Conservation (phyloP, 2,329 filamentous ascomycete species). For the Cryphonectria radicalis region DNA sequence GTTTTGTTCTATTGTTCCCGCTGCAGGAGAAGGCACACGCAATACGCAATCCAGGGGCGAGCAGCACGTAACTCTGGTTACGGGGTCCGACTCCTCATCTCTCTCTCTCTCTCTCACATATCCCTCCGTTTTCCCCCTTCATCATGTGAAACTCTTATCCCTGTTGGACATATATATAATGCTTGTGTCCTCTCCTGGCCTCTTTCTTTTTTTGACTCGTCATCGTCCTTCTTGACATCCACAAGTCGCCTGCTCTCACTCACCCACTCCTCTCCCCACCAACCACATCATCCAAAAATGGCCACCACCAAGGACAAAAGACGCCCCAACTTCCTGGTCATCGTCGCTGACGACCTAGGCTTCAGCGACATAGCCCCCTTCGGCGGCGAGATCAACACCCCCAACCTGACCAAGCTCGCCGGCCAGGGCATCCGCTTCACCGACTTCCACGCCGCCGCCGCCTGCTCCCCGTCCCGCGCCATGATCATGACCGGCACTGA, state of each 20-base stretch:
- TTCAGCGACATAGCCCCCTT: constrained; percentile 40
- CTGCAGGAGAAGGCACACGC: constrained; percentile 4
- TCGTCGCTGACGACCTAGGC: constrained; percentile 42
- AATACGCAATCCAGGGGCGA: constrained; percentile 20
- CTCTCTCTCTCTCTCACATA: too few species aligned
- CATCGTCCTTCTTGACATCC: background rate
- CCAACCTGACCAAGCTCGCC: constrained; percentile 37
- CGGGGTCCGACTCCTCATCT: constrained; percentile 11
- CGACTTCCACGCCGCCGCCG: constrained; percentile 67
- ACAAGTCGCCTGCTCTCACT: background rate
- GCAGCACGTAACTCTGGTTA: constrained; percentile 15
- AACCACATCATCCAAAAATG: constrained; percentile 10
- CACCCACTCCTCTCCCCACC: background rate
- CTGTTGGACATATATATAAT: background rate
- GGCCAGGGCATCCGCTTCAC: constrained; percentile 60
- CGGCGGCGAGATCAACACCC: constrained; percentile 41
- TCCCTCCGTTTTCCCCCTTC: background rate
- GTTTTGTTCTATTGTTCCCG: background rate
- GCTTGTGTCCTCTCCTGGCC: background rate
- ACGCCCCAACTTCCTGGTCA: constrained; percentile 41
- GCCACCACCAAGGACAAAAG: constrained; percentile 17
- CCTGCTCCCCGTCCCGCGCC: constrained; percentile 66
- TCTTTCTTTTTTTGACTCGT: background rate
- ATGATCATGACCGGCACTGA: constrained; percentile 71
- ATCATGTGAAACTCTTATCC: background rate